Conservation (phyloP, 495 filamentous ascomycete genomes). For the Aspergillus avenaceus region DNA sequence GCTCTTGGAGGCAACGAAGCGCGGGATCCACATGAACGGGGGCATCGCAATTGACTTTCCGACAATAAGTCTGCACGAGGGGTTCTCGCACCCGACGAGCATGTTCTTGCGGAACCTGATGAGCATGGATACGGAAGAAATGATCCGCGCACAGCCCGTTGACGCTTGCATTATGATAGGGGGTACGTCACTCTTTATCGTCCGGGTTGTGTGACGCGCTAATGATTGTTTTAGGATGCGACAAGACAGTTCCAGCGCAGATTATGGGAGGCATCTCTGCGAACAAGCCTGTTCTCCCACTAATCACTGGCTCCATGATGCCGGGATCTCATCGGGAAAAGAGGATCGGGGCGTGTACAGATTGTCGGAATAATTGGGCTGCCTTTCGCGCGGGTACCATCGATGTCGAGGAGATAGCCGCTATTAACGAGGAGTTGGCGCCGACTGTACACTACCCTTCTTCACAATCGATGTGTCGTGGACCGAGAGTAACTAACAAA, state of each 20-base stretch:
- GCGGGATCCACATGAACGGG: conserved; percentile 57
- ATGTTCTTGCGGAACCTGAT: conserved; percentile 67
- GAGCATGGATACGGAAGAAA: conserved; percentile 72
- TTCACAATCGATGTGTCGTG: no score
- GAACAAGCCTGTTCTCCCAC: conserved; percentile 60
- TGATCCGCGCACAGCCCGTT: conserved; percentile 61
- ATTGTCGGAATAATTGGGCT: conserved; percentile 66
- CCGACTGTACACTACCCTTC: conserved; percentile 61
- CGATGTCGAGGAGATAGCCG: conserved; percentile 62
- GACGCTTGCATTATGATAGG: conserved; percentile 63
- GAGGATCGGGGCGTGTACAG: conserved; percentile 62
- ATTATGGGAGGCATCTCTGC: conserved; percentile 68
- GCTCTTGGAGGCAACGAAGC: conserved; percentile 61
- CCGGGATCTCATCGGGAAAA: conserved; percentile 56
- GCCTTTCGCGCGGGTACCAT: conserved; percentile 55
- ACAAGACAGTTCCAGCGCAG: conserved; percentile 66
- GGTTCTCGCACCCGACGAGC: conserved; percentile 60
- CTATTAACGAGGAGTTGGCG: conserved; percentile 64
- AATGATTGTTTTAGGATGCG: conserved; percentile 44
- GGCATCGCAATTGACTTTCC: conserved; percentile 63
- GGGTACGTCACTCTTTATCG: conserved; percentile 41
- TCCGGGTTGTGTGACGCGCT: no score
- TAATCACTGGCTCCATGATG: conserved; percentile 66
- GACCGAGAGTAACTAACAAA: background rate
- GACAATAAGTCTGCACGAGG: conserved; percentile 62